Evolutionary conservation across 805 yeast species (phyloP).

Genomic region (Barnettozyma botsteinii): DNA sequence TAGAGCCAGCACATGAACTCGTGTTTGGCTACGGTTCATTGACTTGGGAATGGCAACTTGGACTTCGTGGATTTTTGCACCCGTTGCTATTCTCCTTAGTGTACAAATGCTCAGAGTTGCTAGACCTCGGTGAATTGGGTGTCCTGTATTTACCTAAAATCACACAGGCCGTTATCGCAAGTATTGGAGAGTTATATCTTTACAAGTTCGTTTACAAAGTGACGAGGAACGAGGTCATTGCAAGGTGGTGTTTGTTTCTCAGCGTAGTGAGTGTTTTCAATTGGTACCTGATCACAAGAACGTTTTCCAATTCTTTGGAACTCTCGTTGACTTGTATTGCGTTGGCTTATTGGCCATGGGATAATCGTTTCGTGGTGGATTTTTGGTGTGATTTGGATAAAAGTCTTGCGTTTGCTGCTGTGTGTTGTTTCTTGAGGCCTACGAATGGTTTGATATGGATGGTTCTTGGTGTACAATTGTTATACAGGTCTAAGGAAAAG

Average conservation of each 20-base stretch:
- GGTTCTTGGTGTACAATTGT: constrained; percentile 40
- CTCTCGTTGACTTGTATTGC: constrained; percentile 63
- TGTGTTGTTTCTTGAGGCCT: constrained; percentile 74
- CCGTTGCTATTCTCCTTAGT: constrained; percentile 63
- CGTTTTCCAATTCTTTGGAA: constrained; percentile 84
- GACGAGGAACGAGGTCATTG: constrained; percentile 30
- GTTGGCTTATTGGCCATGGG: constrained; percentile 69
- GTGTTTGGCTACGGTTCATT: constrained; percentile 75
- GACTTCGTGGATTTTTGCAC: constrained; percentile 71
- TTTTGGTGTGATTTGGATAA: constrained; percentile 22
- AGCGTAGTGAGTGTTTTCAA: constrained; percentile 70
- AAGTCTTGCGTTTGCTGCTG: constrained; percentile 47
- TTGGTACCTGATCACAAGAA: constrained; percentile 73
- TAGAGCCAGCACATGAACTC: constrained; percentile 82
- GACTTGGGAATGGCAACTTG: constrained; percentile 92
- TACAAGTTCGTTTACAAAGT: constrained; percentile 39
- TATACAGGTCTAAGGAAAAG: constrained; percentile 7
- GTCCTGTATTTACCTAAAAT: constrained; percentile 57
- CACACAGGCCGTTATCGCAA: constrained; percentile 62
- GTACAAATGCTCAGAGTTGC: constrained; percentile 29
- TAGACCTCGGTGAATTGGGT: constrained; percentile 33
- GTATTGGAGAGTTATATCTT: constrained; percentile 61
- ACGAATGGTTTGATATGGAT: constrained; percentile 79
- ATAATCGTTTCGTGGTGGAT: too few species aligned
- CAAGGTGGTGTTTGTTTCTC: constrained; percentile 39